Conservation (phyloP, 805 yeast species). For the Monosporozyma siamensis region DNA sequence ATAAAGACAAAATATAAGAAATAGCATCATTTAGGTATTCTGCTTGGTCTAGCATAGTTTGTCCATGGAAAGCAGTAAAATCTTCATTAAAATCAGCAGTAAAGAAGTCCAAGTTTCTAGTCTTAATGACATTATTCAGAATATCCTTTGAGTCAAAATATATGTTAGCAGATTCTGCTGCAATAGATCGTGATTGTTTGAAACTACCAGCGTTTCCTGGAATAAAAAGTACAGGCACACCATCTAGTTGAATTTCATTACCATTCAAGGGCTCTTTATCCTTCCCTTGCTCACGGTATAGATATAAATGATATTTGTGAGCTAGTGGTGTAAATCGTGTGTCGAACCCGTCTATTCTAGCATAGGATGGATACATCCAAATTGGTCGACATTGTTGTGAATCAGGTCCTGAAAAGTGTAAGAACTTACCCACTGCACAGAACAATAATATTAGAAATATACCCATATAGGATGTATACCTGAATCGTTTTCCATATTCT, state of each 20-base stretch:
- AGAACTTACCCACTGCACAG: slow-evolving; percentile 7
- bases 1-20: slow-evolving; percentile 60
- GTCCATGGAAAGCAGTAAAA: slow-evolving; percentile 91
- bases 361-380: slow-evolving; percentile 79
- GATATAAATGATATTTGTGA: slow-evolving; percentile 66
- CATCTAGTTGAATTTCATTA: slow-evolving; percentile 38
- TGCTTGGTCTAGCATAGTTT: slow-evolving; percentile 88
- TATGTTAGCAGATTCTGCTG: slow-evolving; percentile 61
- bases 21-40: slow-evolving; percentile 87
- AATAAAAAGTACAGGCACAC: slow-evolving; percentile 83
- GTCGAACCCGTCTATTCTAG: slow-evolving; percentile 65
- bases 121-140: slow-evolving; percentile 18
- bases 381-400: slow-evolving; percentile 52
- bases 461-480: slow-evolving; percentile 11
- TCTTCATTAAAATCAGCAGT: slow-evolving; percentile 94
- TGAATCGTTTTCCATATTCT: slow-evolving; percentile 3
- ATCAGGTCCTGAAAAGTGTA: slow-evolving; percentile 37
- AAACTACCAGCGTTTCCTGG: slow-evolving; percentile 98
- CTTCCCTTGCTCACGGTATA: slow-evolving; percentile 75
- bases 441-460: slow-evolving; percentile 11
- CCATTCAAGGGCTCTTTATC: slow-evolving; percentile 44
- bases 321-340: slow-evolving; percentile 52
- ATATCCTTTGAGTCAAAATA: slow-evolving; percentile 33
- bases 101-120: slow-evolving; percentile 65
- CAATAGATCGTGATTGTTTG: slow-evolving; percentile 84